Evolutionary conservation across 371 early-diverging fungal species (phyloP).

Genomic region (Mortierella sp.): DNA sequence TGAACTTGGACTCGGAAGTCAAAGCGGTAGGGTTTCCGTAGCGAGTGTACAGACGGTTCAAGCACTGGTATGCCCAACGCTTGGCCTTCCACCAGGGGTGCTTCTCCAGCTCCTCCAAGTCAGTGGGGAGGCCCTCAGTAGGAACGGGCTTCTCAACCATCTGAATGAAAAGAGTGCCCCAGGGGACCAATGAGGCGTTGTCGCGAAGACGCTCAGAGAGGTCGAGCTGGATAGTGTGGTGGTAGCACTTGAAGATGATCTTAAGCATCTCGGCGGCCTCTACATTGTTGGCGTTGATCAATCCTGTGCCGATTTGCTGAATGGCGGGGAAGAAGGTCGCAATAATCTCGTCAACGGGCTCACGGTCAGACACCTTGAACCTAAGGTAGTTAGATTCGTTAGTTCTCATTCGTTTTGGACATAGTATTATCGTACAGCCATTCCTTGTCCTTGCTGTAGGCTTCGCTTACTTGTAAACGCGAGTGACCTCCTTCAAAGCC

Average conservation of each 20-base stretch:
- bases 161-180: conserved; percentile 89
- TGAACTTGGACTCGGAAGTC: conserved; percentile 71
- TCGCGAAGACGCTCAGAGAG: conserved; percentile 80
- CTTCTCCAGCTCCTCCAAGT: conserved; percentile 79
- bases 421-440: not conserved
- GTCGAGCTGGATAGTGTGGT: conserved; percentile 76
- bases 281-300: conserved; percentile 67
- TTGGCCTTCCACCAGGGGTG: conserved; percentile 93
- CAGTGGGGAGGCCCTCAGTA: conserved; percentile 65
- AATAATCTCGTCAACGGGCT: conserved; percentile 76
- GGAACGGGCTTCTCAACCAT: conserved; percentile 78
- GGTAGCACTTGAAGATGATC: conserved; percentile 84
- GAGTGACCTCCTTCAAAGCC: conserved; percentile 82
- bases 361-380: conserved; percentile 65
- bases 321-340: conserved; percentile 80
- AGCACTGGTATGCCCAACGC: conserved; percentile 92
- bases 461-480: conserved; percentile 78
- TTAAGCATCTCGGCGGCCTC: conserved; percentile 91
- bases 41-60: conserved; percentile 84
- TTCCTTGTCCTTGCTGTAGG: too few species aligned
- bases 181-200: conserved; percentile 77
- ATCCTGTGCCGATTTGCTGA: conserved; percentile 73
- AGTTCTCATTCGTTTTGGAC: not conserved
- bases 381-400: not conserved
- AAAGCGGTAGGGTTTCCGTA: conserved; percentile 83